Percentiles rank a stretch among this genome's conserved stretches.
Evolutionary conservation across 148 eudicot species (phyloP).

Genomic region (Beta vulgaris): DNA sequence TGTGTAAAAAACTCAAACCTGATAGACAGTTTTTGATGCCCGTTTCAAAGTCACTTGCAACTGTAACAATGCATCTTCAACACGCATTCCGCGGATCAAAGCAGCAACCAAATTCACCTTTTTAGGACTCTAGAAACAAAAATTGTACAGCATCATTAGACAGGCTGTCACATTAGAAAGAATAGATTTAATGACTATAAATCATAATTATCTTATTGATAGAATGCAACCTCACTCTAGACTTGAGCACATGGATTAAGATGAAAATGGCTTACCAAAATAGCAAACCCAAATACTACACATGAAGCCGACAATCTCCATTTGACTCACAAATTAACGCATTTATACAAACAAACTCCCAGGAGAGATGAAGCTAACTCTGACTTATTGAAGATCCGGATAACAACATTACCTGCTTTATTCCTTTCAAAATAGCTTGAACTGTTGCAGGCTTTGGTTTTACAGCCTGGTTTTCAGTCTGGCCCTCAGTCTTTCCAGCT

Average conservation of each 20-base stretch:
- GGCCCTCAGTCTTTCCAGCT: constrained; percentile 47
- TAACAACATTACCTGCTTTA: constrained; percentile 57
- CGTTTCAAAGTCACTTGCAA: constrained; percentile 90
- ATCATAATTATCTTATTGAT: not conserved
- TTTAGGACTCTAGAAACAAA: constrained; percentile 76
- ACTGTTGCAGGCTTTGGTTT: constrained; percentile 68
- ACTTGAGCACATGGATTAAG: not conserved
- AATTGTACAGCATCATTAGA: constrained; percentile 7
- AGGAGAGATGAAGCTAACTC: not conserved
- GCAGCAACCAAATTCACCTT: constrained; percentile 95
- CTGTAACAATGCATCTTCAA: constrained; percentile 94
- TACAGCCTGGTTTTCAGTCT: constrained; percentile 58
- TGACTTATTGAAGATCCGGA: not conserved
- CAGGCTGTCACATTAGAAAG: not conserved
- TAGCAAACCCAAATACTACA: not conserved
- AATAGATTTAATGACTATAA: not conserved
- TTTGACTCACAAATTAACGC: not conserved
- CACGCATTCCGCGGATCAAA: constrained; percentile 95
- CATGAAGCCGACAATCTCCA: not conserved
- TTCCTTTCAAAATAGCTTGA: constrained; percentile 75
- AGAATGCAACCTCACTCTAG: not conserved
- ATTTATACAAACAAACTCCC: not conserved
- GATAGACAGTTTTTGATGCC: constrained; percentile 85
- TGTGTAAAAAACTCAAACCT: constrained; percentile 40
- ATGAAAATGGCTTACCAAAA: not conserved